Percentiles rank a stretch among this genome's conserved stretches.
phyloP scores from a whole-genome alignment of 345 rosid species.

The Ricinus communis region DNA sequence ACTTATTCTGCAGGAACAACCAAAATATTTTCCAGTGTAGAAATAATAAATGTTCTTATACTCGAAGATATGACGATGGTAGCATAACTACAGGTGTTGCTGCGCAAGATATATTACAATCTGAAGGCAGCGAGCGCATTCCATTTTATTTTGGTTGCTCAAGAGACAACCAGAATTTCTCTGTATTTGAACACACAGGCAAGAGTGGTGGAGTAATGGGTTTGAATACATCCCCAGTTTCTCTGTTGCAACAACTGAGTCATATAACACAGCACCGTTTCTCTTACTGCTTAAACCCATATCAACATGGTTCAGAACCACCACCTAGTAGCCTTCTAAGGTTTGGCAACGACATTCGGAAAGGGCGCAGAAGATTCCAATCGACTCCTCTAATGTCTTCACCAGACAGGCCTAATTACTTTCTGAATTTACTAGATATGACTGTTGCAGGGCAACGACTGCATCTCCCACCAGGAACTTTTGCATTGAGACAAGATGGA shows the following conservation, averaged over 20 bases:
- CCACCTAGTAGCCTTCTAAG: neutral
- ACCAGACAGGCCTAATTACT: neutral
- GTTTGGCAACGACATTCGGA: slow-evolving; percentile 18
- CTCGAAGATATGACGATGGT: neutral
- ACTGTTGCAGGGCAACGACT: neutral
- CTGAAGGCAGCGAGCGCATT: neutral
- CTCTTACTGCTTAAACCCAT: slow-evolving; percentile 24
- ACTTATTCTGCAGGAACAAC: neutral
- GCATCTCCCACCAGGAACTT: neutral
- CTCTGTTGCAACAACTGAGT: neutral
- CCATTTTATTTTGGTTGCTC: neutral
- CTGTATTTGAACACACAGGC: neutral
- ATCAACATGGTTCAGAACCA: neutral
- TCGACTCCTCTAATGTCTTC: neutral
- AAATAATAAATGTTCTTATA: too few species aligned
- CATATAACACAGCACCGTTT: neutral
- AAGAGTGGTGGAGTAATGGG: neutral
- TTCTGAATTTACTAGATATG: slow-evolving; percentile 17
- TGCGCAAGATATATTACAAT: neutral
- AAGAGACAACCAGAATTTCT: neutral
- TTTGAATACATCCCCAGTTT: neutral
- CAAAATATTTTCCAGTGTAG: too few species aligned
- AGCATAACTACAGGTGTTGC: neutral
- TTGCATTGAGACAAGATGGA: neutral
- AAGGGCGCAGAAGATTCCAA: neutral